phyloP scores from a whole-genome alignment of 805 yeast genomes.

The Jamesozyma hellenica region DNA sequence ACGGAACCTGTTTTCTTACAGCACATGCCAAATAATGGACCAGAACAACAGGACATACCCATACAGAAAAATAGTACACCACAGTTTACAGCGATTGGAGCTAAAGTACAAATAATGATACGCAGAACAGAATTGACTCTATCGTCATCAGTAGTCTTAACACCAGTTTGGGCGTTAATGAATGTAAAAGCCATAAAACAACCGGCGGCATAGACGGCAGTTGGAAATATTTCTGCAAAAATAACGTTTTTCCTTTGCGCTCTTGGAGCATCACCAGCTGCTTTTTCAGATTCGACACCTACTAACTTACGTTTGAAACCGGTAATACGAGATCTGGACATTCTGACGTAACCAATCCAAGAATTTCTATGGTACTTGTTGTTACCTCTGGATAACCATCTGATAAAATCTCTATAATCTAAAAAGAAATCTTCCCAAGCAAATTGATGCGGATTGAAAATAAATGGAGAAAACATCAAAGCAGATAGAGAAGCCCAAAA shows the following conservation, averaged over 20 bases:
- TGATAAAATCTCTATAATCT: constrained; percentile 88
- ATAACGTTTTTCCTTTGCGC: constrained; percentile 70
- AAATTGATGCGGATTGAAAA: constrained; percentile 97
- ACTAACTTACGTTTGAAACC: constrained; percentile 70
- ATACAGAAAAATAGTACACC: constrained; percentile 73
- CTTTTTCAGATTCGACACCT: constrained; percentile 71
- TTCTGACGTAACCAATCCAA: constrained; percentile 77
- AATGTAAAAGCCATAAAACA: constrained; percentile 71
- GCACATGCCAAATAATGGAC: constrained; percentile 89
- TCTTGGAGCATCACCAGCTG: constrained; percentile 75
- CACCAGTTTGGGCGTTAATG: constrained; percentile 83
- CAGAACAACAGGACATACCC: constrained; percentile 90
- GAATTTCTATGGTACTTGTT: constrained; percentile 82
- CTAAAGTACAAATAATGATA: constrained; percentile 71
- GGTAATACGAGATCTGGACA: constrained; percentile 74
- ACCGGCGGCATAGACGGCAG: constrained; percentile 66
- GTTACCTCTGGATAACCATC: constrained; percentile 88
- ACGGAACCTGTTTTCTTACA: constrained; percentile 96
- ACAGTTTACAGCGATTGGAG: constrained; percentile 82
- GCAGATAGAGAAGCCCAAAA: constrained; percentile 93
- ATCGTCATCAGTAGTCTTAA: constrained; percentile 36
- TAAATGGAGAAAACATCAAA: constrained; percentile 81
- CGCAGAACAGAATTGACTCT: constrained; percentile 62
- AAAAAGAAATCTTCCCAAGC: constrained; percentile 92
- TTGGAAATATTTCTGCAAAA: constrained; percentile 63